Evolutionary conservation across 257 asterid species (phyloP).

Genomic region (Pogostemon cablin): DNA sequence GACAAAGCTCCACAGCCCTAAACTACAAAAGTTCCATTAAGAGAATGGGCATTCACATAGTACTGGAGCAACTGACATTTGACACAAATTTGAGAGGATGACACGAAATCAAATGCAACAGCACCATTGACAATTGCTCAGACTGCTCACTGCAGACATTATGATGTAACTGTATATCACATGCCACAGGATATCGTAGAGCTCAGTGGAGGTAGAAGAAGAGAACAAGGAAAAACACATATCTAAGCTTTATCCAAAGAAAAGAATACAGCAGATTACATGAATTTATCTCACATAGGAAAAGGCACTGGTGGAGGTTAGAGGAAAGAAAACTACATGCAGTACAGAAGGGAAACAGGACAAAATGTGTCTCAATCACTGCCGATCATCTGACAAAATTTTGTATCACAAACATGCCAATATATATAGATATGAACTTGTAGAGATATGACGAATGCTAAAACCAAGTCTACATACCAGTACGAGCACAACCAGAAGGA

Average conservation of each 20-base stretch:
- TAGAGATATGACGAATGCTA: conserved; percentile 15
- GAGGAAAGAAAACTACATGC: background rate
- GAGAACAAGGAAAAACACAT: background rate
- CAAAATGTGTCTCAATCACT: conserved; percentile 22
- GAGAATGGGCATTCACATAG: too few species aligned
- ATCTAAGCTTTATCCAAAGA: too few species aligned
- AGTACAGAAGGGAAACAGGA: conserved; percentile 22
- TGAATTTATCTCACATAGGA: background rate
- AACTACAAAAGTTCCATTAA: too few species aligned
- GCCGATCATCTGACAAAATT: conserved; percentile 19
- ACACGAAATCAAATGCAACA: too few species aligned
- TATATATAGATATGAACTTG: conserved; percentile 6
- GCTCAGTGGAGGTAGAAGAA: background rate
- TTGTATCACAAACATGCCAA: conserved; percentile 21
- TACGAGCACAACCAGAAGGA: conserved; percentile 94
- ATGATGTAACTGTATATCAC: too few species aligned
- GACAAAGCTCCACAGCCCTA: too few species aligned
- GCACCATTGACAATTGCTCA: too few species aligned
- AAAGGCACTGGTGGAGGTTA: background rate
- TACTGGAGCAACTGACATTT: too few species aligned
- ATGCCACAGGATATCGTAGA: too few species aligned
- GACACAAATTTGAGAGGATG: too few species aligned
- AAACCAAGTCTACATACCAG: conserved; percentile 53
- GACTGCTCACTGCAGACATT: too few species aligned
- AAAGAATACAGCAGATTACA: background rate